A percentile compares a stretch with the other conserved stretches of the same genome.
These are phyloP conservation scores for Trypanosomatidae sp. DNA, from an alignment of 208 protist genomes.

Conservation along the genomic window DNA sequence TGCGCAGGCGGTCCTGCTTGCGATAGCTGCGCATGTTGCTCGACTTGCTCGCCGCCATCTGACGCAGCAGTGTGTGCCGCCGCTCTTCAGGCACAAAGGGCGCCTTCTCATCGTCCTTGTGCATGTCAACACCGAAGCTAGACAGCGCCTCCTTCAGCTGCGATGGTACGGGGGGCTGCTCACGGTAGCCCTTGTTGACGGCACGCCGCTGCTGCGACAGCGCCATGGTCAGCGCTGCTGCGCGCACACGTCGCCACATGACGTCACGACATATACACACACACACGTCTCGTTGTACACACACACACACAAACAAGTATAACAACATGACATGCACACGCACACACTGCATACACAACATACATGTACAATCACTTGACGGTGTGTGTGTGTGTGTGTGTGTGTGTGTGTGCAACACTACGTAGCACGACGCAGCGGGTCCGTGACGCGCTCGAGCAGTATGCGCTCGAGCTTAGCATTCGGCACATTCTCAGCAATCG, in stretches of 20 bases:
- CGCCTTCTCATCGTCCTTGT: constrained; percentile 43
- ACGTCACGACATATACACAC: not conserved
- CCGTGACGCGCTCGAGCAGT: constrained; percentile 59
- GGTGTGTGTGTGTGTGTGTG: not conserved
- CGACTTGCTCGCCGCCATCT: constrained; percentile 35
- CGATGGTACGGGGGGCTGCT: constrained; percentile 56
- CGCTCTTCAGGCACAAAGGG: constrained; percentile 63
- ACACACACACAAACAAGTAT: not conserved
- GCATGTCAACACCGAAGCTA: constrained; percentile 35
- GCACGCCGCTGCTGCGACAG: constrained; percentile 13
- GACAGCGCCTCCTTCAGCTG: constrained; percentile 66
- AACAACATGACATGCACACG: not conserved
- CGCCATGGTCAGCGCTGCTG: not conserved
- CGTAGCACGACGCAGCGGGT: too few relatives aligned
- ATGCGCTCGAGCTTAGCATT: constrained; percentile 65
- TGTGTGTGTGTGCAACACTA: constrained; percentile 26
- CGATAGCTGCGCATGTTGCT: constrained; percentile 42
- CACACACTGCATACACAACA: not conserved
- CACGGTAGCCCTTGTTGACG: constrained; percentile 73
- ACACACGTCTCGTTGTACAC: not conserved
- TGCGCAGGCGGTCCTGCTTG: constrained; percentile 70
- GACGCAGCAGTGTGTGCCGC: constrained; percentile 39
- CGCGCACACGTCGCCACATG: not conserved
- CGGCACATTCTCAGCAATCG: constrained; percentile 60
- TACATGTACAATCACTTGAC: not conserved